Conservation (phyloP, 2,329 filamentous ascomycete species). For the Aspergillus neoniger region DNA sequence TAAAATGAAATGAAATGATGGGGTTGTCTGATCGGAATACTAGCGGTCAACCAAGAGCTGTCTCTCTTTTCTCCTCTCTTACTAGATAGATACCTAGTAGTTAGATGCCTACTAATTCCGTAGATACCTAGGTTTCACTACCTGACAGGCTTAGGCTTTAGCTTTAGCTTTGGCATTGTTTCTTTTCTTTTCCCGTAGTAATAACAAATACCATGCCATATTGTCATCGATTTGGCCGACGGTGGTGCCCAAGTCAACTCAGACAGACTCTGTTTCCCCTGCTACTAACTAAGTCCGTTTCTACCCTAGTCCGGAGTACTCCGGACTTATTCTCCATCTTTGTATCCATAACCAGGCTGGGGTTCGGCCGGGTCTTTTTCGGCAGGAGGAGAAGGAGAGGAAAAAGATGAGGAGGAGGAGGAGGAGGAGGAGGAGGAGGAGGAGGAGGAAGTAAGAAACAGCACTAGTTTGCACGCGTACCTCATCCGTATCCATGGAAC, state of each 20-base stretch:
- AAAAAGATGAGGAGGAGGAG: no score
- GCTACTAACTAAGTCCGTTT: neutral
- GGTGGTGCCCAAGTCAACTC: neutral
- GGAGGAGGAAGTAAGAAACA: no score
- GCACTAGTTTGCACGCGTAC: no score
- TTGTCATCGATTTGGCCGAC: neutral
- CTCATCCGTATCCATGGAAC: neutral
- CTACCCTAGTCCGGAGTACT: neutral
- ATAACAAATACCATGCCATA: no score
- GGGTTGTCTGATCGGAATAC: neutral
- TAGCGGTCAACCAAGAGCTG: constrained; percentile 3
- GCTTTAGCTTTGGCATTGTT: no score
- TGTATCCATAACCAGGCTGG: neutral
- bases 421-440: no score
- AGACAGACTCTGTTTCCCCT: neutral
- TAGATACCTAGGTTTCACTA: no score
- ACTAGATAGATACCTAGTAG: no score
- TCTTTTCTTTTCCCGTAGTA: no score
- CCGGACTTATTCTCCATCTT: neutral
- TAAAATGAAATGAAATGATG: no score
- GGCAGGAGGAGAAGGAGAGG: neutral
- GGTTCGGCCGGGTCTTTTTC: constrained; percentile 3
- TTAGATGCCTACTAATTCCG: no score
- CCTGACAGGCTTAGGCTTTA: no score
- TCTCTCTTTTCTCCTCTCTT: neutral